Percentiles rank a stretch among this genome's conserved stretches.
These are phyloP conservation scores for Logfia minima DNA, from an alignment of 129 eudicot species.

Conservation along the genomic window DNA sequence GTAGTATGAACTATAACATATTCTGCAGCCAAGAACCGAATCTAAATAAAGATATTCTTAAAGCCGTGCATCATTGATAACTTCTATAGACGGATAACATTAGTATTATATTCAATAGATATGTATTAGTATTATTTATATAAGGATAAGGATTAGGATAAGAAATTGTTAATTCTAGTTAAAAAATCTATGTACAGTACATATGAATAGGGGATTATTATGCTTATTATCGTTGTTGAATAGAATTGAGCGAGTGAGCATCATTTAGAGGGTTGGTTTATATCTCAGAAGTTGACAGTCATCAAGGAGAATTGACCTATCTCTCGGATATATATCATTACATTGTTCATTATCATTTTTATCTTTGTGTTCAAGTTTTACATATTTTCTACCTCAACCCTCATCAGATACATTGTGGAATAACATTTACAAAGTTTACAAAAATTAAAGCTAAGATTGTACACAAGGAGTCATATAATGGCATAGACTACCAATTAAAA, in stretches of 20 bases:
- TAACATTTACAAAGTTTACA: background rate
- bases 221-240: background rate
- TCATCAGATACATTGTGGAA: too few species aligned
- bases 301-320: background rate
- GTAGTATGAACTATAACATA: background rate
- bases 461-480: background rate
- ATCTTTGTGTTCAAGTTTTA: background rate
- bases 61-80: background rate
- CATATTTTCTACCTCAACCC: background rate
- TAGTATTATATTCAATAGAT: background rate
- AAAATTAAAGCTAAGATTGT: slow-evolving; percentile 4
- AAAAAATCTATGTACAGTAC: background rate
- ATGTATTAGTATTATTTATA: background rate
- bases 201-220: background rate
- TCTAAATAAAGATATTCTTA: background rate
- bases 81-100: background rate
- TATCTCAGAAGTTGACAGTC: background rate
- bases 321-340: background rate
- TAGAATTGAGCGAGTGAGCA: background rate
- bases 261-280: slow-evolving; percentile 1
- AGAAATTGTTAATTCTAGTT: background rate
- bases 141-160: background rate
- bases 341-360: background rate
- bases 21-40: slow-evolving; percentile 9
- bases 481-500: background rate